These are phyloP conservation scores for Phanerochaete carnosa DNA, from an alignment of 768 basidiomycete genomes.

Conservation along the genomic window DNA sequence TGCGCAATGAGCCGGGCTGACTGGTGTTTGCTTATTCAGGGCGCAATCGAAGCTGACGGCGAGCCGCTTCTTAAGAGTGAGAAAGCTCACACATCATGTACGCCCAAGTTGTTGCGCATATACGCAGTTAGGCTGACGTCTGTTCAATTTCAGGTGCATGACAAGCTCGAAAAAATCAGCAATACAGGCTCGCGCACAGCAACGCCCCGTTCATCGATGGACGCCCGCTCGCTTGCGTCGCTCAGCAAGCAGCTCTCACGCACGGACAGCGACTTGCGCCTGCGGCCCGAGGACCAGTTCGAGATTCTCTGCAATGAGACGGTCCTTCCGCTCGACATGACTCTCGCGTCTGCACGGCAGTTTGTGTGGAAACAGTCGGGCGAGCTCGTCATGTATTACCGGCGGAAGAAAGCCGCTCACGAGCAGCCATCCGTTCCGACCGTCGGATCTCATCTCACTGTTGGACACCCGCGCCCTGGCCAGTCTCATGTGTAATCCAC, in stretches of 20 bases:
- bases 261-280: slow-evolving; percentile 10
- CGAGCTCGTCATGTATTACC: slow-evolving; percentile 77
- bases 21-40: slow-evolving; percentile 29
- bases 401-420: slow-evolving; percentile 26
- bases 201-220: slow-evolving; percentile 36
- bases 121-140: neutral
- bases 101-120: slow-evolving; percentile 24
- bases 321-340: slow-evolving; percentile 84
- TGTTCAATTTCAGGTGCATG: slow-evolving; percentile 61
- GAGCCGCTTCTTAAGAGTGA: slow-evolving; percentile 77
- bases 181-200: slow-evolving; percentile 26
- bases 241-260: slow-evolving; percentile 16
- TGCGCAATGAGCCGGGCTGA: slow-evolving; percentile 1
- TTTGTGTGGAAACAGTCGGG: slow-evolving; percentile 79
- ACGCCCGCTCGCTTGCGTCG: slow-evolving; percentile 25
- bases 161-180: slow-evolving; percentile 68
- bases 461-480: neutral
- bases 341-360: slow-evolving; percentile 85
- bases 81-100: slow-evolving; percentile 83
- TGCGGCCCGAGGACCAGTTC: slow-evolving; percentile 63
- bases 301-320: slow-evolving; percentile 88
- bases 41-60: slow-evolving; percentile 87
- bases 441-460: neutral
- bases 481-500: neutral
- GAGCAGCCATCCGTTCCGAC: neutral